Conservation (phyloP, 345 rosid genomes). For the Brassica incana region DNA sequence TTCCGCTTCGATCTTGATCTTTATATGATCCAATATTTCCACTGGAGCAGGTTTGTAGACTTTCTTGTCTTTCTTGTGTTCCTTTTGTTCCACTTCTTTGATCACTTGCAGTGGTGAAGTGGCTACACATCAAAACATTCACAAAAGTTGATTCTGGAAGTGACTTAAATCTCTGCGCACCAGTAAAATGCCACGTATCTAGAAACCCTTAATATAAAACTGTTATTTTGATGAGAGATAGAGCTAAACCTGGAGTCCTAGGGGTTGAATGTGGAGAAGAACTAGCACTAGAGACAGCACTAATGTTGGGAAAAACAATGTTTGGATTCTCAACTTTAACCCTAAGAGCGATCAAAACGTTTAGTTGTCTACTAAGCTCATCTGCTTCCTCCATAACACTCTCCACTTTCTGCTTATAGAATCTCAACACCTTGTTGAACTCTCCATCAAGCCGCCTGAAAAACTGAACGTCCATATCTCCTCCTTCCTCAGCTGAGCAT, state of each 20-base stretch:
- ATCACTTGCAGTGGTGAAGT: conserved; percentile 34
- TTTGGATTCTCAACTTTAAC: conserved; percentile 60
- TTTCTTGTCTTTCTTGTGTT: conserved; percentile 23
- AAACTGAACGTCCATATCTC: conserved; percentile 56
- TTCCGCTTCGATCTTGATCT: conserved; percentile 58
- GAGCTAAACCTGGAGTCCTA: conserved; percentile 27
- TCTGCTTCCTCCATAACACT: conserved; percentile 63
- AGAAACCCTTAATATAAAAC: not conserved
- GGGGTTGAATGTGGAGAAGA: conserved; percentile 30
- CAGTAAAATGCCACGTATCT: not conserved
- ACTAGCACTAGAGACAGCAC: conserved; percentile 25
- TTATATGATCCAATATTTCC: conserved; percentile 58
- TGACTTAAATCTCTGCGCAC: not conserved
- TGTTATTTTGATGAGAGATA: not conserved
- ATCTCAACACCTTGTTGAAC: conserved; percentile 61
- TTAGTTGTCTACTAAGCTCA: conserved; percentile 68
- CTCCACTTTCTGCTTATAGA: conserved; percentile 55
- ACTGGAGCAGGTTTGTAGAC: conserved; percentile 43
- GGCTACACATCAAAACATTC: conserved; percentile 16
- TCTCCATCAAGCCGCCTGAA: conserved; percentile 65
- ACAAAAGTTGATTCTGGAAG: not conserved
- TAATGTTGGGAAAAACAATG: conserved; percentile 23
- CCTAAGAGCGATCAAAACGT: conserved; percentile 74
- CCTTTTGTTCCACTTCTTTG: conserved; percentile 12
- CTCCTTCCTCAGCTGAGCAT: conserved; percentile 53